phyloP scores from a whole-genome alignment of 441 rosid genomes.

The Iberis amara region DNA sequence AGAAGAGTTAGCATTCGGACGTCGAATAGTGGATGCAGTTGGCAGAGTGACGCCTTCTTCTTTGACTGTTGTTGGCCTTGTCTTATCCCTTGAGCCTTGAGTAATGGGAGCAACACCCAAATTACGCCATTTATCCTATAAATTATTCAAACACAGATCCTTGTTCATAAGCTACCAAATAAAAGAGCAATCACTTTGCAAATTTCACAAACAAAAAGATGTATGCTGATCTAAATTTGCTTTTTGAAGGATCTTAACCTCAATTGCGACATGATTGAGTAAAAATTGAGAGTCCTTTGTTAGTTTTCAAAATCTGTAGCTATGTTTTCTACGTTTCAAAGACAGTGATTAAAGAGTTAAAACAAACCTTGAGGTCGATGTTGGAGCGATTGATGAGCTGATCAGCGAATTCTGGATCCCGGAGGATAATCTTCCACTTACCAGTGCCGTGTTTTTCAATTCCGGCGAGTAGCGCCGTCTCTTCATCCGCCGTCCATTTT shows the following conservation, averaged over 20 bases:
- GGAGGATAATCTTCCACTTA: constrained; percentile 86
- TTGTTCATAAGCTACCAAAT: constrained; percentile 4
- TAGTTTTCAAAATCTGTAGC: too few relatives aligned
- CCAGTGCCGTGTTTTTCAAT: constrained; percentile 74
- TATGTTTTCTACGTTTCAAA: too few relatives aligned
- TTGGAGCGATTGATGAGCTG: constrained; percentile 68
- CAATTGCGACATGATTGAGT: too few relatives aligned
- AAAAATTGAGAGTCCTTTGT: too few relatives aligned
- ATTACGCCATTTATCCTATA: constrained; percentile 87
- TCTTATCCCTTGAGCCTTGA: constrained; percentile 50
- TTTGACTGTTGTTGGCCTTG: constrained; percentile 44
- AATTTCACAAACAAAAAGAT: too few relatives aligned
- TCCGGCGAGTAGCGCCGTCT: constrained; percentile 76
- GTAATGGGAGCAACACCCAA: constrained; percentile 50
- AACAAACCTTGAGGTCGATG: constrained; percentile 75
- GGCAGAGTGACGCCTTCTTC: constrained; percentile 32
- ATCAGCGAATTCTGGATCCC: constrained; percentile 68
- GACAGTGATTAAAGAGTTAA: background rate
- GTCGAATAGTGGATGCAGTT: constrained; percentile 24
- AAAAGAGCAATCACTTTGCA: background rate
- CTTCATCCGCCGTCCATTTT: constrained; percentile 80
- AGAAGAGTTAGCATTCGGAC: constrained; percentile 28
- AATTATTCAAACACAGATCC: background rate
- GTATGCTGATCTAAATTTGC: too few relatives aligned
- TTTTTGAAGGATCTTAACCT: too few relatives aligned